phyloP scores from a whole-genome alignment of 2,329 filamentous ascomycete genomes.

The Epichloe brachyelytri region DNA sequence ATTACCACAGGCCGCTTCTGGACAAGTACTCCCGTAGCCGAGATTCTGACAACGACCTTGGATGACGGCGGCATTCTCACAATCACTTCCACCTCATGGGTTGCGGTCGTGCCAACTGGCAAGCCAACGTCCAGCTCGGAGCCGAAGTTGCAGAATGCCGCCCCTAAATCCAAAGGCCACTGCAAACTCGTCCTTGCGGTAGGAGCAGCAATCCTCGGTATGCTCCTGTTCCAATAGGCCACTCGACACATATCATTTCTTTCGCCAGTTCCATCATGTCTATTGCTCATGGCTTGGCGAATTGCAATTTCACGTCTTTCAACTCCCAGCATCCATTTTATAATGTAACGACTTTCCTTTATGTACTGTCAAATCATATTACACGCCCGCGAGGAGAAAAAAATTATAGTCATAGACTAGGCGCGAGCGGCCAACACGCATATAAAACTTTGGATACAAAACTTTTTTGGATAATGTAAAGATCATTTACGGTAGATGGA shows the following conservation, averaged over 20 bases:
- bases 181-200: constrained; percentile 12
- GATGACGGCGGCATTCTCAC: constrained; percentile 30
- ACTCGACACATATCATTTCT: too few relatives aligned
- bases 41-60: constrained; percentile 33
- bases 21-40: constrained; percentile 23
- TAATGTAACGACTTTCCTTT: constrained; percentile 5
- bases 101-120: constrained; percentile 27
- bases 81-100: constrained; percentile 36
- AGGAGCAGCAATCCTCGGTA: constrained; percentile 14
- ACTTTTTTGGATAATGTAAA: background rate
- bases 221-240: background rate
- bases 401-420: background rate
- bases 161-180: constrained; percentile 12
- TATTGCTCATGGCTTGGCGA: background rate
- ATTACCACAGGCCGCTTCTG: constrained; percentile 22
- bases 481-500: background rate
- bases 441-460: background rate
- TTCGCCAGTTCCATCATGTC: background rate
- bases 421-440: background rate
- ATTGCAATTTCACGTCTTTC: background rate
- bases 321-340: background rate
- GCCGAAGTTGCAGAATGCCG: constrained; percentile 26
- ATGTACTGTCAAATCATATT: background rate
- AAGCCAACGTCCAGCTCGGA: constrained; percentile 15
- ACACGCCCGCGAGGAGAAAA: constrained; percentile 26